Evolutionary conservation across 106 monocot genomes (phyloP).

Genomic region (Alisma plantagoaquatica): DNA sequence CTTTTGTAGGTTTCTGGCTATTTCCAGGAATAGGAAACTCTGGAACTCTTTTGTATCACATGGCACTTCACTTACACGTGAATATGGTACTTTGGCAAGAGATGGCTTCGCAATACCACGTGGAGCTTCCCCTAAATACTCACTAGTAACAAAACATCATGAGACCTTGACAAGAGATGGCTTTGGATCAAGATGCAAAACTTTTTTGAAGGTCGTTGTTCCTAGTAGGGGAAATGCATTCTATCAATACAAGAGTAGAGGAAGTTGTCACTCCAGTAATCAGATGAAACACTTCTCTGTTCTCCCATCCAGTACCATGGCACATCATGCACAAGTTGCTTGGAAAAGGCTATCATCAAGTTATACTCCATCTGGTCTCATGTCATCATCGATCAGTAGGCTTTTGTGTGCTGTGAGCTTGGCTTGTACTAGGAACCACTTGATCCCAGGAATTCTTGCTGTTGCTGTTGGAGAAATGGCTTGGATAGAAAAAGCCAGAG

Average conservation of each 20-base stretch:
- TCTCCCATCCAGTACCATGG: constrained; percentile 4
- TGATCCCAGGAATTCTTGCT: constrained; percentile 51
- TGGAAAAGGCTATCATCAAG: constrained; percentile 38
- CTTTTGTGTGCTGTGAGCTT: constrained; percentile 52
- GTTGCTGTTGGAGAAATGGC: constrained; percentile 44
- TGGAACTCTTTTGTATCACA: too few species aligned
- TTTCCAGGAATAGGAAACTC: too few species aligned
- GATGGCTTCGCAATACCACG: too few species aligned
- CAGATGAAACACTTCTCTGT: constrained; percentile 17
- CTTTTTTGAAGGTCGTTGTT: too few species aligned
- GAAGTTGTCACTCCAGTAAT: background rate
- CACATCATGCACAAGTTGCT: constrained; percentile 23
- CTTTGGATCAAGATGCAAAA: too few species aligned
- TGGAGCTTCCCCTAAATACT: too few species aligned
- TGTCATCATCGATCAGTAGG: constrained; percentile 22
- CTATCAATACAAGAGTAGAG: constrained; percentile 4
- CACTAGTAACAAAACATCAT: too few species aligned
- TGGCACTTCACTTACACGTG: too few species aligned
- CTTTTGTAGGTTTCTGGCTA: too few species aligned
- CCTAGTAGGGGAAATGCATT: constrained; percentile 8
- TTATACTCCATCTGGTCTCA: constrained; percentile 7
- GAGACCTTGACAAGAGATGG: too few species aligned
- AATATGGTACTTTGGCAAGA: too few species aligned
- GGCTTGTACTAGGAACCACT: constrained; percentile 35
- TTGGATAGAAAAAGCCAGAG: constrained; percentile 25